phyloP scores from a whole-genome alignment of 495 filamentous ascomycete species.

The Penicillium dipodomyicola region DNA sequence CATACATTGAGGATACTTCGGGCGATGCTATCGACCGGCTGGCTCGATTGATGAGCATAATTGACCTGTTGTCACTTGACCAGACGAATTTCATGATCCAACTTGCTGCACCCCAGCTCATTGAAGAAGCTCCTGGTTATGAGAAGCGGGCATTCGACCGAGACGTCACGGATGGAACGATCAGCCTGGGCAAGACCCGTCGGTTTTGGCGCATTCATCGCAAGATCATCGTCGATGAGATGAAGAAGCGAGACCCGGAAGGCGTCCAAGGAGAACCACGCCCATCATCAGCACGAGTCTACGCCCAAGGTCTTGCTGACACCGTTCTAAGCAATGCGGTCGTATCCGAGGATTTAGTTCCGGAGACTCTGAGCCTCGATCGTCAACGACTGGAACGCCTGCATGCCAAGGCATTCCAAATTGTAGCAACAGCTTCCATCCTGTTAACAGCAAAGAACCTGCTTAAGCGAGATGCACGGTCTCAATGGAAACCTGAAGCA shows the following conservation, averaged over 20 bases:
- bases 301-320: slow-evolving; percentile 69
- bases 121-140: slow-evolving; percentile 76
- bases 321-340: slow-evolving; percentile 60
- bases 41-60: slow-evolving; percentile 76
- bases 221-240: slow-evolving; percentile 67
- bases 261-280: slow-evolving; percentile 51
- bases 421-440: slow-evolving; percentile 77
- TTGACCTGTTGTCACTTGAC: slow-evolving; percentile 90
- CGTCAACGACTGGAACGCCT: slow-evolving; percentile 63
- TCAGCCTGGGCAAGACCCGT: slow-evolving; percentile 57
- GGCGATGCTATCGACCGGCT: slow-evolving; percentile 82
- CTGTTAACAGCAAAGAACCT: slow-evolving; percentile 92
- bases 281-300: slow-evolving; percentile 59
- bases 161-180: slow-evolving; percentile 61
- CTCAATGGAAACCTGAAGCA: slow-evolving; percentile 85
- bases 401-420: slow-evolving; percentile 66
- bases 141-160: slow-evolving; percentile 75
- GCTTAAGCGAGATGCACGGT: slow-evolving; percentile 86
- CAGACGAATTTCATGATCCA: slow-evolving; percentile 92
- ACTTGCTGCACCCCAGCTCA: slow-evolving; percentile 73
- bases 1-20: slow-evolving; percentile 67
- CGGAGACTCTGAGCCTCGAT: slow-evolving; percentile 86
- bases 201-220: slow-evolving; percentile 71
- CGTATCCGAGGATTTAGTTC: slow-evolving; percentile 58
- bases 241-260: slow-evolving; percentile 69